Percentiles rank a stretch among this genome's conserved stretches.
These are phyloP conservation scores for Pestalotiopsis sp. DNA, from an alignment of 2,329 filamentous ascomycete genomes.

Conservation along the genomic window DNA sequence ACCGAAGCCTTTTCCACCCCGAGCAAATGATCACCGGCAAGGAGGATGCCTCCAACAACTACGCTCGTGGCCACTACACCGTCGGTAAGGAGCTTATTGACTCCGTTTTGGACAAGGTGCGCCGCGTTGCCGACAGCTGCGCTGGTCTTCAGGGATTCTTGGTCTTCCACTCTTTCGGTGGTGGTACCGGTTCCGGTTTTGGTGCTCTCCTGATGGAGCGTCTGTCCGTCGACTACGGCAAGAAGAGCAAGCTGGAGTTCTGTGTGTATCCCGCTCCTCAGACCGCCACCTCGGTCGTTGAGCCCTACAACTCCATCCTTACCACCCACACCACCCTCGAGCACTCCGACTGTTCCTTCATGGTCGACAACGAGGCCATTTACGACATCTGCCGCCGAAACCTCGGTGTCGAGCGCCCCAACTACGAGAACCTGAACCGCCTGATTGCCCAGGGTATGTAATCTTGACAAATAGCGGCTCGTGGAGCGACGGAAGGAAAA, in stretches of 20 bases:
- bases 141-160: conserved; percentile 98
- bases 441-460: conserved; percentile 88
- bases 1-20: conserved; percentile 96
- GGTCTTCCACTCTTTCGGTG: conserved; percentile 99
- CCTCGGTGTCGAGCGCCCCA: conserved; percentile 94
- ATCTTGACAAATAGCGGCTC: neutral
- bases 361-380: conserved; percentile 99
- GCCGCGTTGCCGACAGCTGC: conserved; percentile 97
- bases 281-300: conserved; percentile 95
- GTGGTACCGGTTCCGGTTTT: conserved; percentile 98
- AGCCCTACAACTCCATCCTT: conserved; percentile 99
- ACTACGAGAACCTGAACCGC: conserved; percentile 98
- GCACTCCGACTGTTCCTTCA: conserved; percentile 99
- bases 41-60: conserved; percentile 99
- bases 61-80: conserved; percentile 99
- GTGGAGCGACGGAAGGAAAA: neutral
- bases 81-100: conserved; percentile 99
- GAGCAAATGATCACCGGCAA: conserved; percentile 99
- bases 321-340: conserved; percentile 99
- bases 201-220: conserved; percentile 98
- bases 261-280: conserved; percentile 98
- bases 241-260: conserved; percentile 99
- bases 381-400: conserved; percentile 99
- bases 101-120: conserved; percentile 95
- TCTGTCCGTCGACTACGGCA: conserved; percentile 97